Percentiles rank a stretch among this genome's conserved stretches.
Evolutionary conservation across 176 grass and related monocot species (phyloP).

Genomic region (Aegilops tauschii): DNA sequence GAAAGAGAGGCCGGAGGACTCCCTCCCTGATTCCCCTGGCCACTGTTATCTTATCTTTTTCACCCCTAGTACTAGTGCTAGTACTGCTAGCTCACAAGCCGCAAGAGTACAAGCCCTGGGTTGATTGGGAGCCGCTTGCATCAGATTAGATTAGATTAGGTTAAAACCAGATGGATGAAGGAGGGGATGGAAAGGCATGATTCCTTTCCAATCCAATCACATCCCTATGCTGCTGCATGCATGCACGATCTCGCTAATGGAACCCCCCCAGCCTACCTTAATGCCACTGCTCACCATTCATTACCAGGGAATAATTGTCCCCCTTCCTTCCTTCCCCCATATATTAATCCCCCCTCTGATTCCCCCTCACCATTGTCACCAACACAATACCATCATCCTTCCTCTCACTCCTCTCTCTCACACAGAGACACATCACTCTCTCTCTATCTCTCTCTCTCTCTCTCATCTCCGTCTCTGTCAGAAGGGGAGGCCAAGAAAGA

Average conservation of each 20-base stretch:
- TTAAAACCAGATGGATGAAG: not conserved
- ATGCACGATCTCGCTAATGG: constrained; percentile 22
- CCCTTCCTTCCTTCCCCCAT: constrained; percentile 4
- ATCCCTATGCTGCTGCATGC: not conserved
- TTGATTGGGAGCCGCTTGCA: not conserved
- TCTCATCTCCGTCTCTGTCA: no score
- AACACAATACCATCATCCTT: not conserved
- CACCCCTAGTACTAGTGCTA: not conserved
- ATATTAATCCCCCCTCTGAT: constrained; percentile 33
- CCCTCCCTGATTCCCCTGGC: not conserved
- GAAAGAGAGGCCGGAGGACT: no score
- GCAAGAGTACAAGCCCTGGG: constrained; percentile 6
- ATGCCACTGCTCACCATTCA: constrained; percentile 27
- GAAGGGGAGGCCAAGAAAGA: not conserved
- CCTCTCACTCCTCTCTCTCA: not conserved
- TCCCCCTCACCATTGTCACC: not conserved
- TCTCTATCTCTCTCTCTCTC: not conserved
- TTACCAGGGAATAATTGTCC: constrained; percentile 68
- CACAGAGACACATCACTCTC: not conserved
- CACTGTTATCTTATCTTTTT: constrained; percentile 7
- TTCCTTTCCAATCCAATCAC: constrained; percentile 36
- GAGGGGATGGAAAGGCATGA: constrained; percentile 5
- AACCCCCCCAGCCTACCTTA: constrained; percentile 16
- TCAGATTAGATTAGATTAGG: not conserved
- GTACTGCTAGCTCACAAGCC: constrained; percentile 31